A percentile compares a stretch with the other conserved stretches of the same genome.
phyloP scores from a whole-genome alignment of 2,329 filamentous ascomycete species.

The Hymenoscyphus fructigenus region DNA sequence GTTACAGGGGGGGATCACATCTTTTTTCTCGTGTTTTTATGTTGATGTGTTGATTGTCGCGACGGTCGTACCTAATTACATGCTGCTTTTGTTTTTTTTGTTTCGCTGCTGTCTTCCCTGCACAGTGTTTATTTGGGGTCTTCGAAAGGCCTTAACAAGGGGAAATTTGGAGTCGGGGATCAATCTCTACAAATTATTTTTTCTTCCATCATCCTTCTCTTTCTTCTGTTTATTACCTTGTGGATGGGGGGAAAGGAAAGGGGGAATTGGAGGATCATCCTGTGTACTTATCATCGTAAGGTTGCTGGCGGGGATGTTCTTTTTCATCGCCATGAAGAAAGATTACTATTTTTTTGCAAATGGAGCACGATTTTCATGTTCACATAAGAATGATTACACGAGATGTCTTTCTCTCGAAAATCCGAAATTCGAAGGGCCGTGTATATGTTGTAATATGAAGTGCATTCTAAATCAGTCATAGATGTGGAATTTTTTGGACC shows the following conservation, averaged over 20 bases:
- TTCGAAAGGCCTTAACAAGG: conserved; percentile 16
- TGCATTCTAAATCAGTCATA: too few species aligned
- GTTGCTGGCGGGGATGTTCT: conserved; percentile 20
- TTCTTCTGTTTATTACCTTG: conserved; percentile 21
- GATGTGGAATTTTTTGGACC: too few species aligned
- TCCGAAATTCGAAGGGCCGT: too few species aligned
- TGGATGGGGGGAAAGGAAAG: conserved; percentile 6
- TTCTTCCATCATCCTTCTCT: conserved; percentile 28
- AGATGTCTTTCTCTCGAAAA: too few species aligned
- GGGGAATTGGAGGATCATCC: conserved; percentile 27
- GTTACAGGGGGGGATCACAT: conserved; percentile 8
- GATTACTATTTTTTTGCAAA: conserved; percentile 24
- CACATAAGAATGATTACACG: background rate
- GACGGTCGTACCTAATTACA: conserved; percentile 33
- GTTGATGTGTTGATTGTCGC: conserved; percentile 31
- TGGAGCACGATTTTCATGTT: conserved; percentile 30
- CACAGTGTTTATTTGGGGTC: conserved; percentile 23
- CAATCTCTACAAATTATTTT: conserved; percentile 26
- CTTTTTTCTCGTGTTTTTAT: conserved; percentile 28
- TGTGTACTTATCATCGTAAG: conserved; percentile 36
- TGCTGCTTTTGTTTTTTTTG: conserved; percentile 17
- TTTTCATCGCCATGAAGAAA: conserved; percentile 20
- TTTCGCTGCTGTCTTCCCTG: conserved; percentile 18
- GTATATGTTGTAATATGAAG: too few species aligned
- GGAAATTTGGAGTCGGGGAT: conserved; percentile 29